Base-by-base conservation (phyloP, 108 stramenopile genomes). In the Fistulifera solaris region DNA sequence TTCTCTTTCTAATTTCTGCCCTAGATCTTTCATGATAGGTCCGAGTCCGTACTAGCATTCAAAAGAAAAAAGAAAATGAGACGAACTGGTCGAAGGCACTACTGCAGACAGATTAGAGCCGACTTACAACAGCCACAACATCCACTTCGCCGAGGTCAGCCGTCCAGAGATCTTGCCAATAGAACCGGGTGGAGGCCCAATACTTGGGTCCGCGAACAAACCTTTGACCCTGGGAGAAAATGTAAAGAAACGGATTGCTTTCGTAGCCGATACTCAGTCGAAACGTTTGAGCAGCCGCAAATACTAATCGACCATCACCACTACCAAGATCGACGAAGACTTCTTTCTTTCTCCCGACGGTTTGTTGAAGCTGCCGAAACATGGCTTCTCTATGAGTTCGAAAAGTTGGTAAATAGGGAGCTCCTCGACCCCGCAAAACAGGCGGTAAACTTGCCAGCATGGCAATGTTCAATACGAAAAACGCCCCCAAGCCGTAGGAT, bases 251-350 rank as follows among this genome's bases (percentile, higher is more conserved):
- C 17, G 43, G 50, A 10, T 81, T 81, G 61, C 77, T 75, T 59
- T 81, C 80, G 42, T 72, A 77, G 11, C 80, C 80, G 27, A 67
- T 64, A 21, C 59, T 66, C 40, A 48, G 65, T 3, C 43, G 24
- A 62, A 81, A 81, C n/a, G 77, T 52, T 0, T 70, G 67, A 1
- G 80, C 80, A 0, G 80, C 80, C 25, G 71, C 73, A 58, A 81
- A 81, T 5, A 81, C 76, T 0, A 81, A 59, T 1, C 80, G 59
- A 15, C 80, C 80, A 58, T 81, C 80, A 6, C 80, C 80, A 28
- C 67, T 70, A 1, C 80, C 80, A 28, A 81, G 54, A 57, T 81
- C 80, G 3, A 73, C 73, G 39, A 81, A 78, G 28, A 41, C 43
- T 16, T 69, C 38, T 16, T 38, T n/a, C 17, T 31, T 40, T 35